Base-by-base conservation (phyloP, 2,329 filamentous ascomycete genomes). In the Colletotrichum tropicicola region DNA sequence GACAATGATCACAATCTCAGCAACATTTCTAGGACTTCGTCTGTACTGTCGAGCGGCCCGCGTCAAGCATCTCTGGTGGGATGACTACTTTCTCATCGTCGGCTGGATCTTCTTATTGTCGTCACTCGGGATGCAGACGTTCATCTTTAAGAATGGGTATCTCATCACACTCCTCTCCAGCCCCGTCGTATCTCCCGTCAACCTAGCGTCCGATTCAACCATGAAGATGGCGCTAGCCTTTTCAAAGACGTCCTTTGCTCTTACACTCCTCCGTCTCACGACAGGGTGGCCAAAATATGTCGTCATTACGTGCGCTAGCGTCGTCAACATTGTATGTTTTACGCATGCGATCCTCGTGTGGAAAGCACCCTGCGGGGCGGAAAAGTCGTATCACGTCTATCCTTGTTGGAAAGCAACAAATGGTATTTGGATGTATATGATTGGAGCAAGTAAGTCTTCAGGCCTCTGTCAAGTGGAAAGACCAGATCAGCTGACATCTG, bases 41-140 rank as follows among this genome's bases (percentile, higher is more conserved):
- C 30, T 72, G 6, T 72, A 70, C 30, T 70, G 65, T 60, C 69
- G 68, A 35, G 17, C 61, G 1, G 56, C 48, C 25, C 55, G 62
- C 17, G 45, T 53, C 6, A 35, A 62, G 17, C 28, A 37, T 10
- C 51, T 71, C 9, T 69, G 68, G 66, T 69, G 66, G 65, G 69
- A 72, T 48, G 70, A 71, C 65, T 68, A 65, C 39, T 35, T 70
- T 21, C 58, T 72, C 13, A 53, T 65, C 23, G 30, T 64, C 9
- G 61, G 65, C 2, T 71, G 68, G 68, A 41, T 6, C 12, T n/a
- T 41, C 13, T 15, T 41, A 15, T 15, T 41, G 3, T 41, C 13
- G 12, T 41, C 37, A 9, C 12, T 17, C 13, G 37, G 13, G 6
- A n/a, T 41, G 37, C 37, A 41, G 37, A 41, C 37, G 12, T 41